Conservation (phyloP, 192 early-diverging fungal genomes). For the Coemansia sp. region DNA sequence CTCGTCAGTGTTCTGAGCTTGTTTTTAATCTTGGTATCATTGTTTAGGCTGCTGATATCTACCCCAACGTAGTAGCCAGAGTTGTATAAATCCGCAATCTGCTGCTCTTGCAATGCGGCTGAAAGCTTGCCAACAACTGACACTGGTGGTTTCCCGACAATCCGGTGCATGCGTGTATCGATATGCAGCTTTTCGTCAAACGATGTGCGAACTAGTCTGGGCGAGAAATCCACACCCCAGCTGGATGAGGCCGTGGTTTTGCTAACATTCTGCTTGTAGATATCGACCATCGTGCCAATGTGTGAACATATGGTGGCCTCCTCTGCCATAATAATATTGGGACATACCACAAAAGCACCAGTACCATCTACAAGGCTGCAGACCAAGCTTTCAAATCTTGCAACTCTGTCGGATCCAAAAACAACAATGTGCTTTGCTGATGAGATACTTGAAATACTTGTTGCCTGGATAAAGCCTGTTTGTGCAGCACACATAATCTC, state of each 20-base stretch:
- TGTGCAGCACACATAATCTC: conserved; percentile 60
- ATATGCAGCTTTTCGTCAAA: conserved; percentile 68
- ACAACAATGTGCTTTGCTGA: conserved; percentile 78
- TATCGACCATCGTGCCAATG: conserved; percentile 69
- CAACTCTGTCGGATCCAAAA: conserved; percentile 80
- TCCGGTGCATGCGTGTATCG: conserved; percentile 82
- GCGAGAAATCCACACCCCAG: conserved; percentile 81
- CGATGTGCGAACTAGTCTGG: conserved; percentile 68
- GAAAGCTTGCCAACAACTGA: conserved; percentile 97
- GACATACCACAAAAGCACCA: conserved; percentile 58
- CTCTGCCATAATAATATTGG: conserved; percentile 7
- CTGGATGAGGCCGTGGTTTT: conserved; percentile 71
- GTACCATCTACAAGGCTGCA: conserved; percentile 83
- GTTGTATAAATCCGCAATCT: conserved; percentile 83
- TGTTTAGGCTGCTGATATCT: conserved; percentile 87
- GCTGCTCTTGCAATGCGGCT: conserved; percentile 70
- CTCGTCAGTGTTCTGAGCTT: conserved; percentile 75
- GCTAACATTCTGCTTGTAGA: conserved; percentile 70
- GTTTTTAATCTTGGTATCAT: conserved; percentile 64
- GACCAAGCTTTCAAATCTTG: conserved; percentile 79
- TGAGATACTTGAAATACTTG: conserved; percentile 50
- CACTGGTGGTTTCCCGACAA: conserved; percentile 82
- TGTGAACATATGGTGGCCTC: conserved; percentile 55
- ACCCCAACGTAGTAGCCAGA: conserved; percentile 90
- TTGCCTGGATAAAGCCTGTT: conserved; percentile 57